Evolutionary conservation across 208 protist species (phyloP).

Genomic region (Strigomonas galati): DNA sequence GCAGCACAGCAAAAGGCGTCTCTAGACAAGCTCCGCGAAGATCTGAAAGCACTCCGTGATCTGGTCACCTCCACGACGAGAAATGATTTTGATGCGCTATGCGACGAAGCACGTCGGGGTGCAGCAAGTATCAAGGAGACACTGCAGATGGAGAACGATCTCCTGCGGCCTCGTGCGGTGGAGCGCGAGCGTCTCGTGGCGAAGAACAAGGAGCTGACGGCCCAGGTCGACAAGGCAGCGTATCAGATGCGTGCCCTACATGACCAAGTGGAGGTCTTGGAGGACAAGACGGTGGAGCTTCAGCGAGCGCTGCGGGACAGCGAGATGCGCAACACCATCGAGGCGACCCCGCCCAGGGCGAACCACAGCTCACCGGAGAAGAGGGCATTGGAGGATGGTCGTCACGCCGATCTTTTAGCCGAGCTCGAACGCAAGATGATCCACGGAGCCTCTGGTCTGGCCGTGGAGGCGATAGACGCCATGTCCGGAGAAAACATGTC

Average conservation of each 20-base stretch:
- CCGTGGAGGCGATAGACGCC: conserved; percentile 56
- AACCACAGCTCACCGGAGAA: background rate
- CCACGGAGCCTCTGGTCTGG: conserved; percentile 40
- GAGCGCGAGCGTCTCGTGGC: conserved; percentile 13
- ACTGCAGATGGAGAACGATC: conserved; percentile 16
- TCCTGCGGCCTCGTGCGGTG: conserved; percentile 14
- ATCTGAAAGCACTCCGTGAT: conserved; percentile 47
- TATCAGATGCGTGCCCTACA: conserved; percentile 10
- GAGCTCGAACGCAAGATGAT: conserved; percentile 56
- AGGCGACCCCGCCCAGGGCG: conserved; percentile 3
- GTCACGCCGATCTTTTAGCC: background rate
- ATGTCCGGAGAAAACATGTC: conserved; percentile 51
- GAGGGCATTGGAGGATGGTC: background rate
- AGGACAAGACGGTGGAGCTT: conserved; percentile 28
- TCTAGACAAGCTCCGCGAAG: conserved; percentile 45
- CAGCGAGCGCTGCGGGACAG: conserved; percentile 35
- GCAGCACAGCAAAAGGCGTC: conserved; percentile 13
- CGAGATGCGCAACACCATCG: conserved; percentile 24
- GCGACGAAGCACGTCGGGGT: conserved; percentile 34
- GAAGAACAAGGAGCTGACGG: conserved; percentile 13
- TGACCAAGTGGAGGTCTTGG: conserved; percentile 8
- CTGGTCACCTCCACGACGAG: conserved; percentile 35
- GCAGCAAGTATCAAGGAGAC: conserved; percentile 27
- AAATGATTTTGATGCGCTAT: conserved; percentile 36
- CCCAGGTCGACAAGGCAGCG: conserved; percentile 1